Percentiles rank a stretch among this genome's conserved stretches.
These are phyloP conservation scores for Choricystis sp. DNA, from an alignment of 139 green algal genomes.

Conservation along the genomic window DNA sequence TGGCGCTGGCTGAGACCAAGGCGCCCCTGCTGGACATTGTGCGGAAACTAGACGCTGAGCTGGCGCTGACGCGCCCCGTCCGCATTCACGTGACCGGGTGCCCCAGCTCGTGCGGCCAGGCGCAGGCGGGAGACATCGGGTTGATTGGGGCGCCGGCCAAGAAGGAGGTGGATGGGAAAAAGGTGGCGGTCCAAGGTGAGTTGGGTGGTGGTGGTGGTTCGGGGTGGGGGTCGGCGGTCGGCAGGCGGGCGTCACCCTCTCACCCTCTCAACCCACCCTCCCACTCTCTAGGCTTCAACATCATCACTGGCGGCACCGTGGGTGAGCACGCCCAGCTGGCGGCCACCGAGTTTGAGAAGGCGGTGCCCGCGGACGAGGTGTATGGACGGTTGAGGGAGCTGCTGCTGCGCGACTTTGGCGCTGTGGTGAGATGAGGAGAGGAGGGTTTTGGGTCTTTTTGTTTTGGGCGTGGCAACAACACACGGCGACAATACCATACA, in stretches of 20 bases:
- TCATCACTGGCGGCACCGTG: slow-evolving; percentile 59
- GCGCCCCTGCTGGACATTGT: slow-evolving; percentile 48
- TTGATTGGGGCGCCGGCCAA: slow-evolving; percentile 84
- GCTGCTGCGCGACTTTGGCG: slow-evolving; percentile 68
- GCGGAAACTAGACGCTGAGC: slow-evolving; percentile 59
- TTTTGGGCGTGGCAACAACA: too few relatives aligned
- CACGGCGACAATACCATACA: too few relatives aligned
- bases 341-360: slow-evolving; percentile 41
- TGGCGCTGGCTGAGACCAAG: slow-evolving; percentile 95
- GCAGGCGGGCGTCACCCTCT: background rate
- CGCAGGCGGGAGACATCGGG: slow-evolving; percentile 82
- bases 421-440: slow-evolving; percentile 13
- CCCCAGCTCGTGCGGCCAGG: slow-evolving; percentile 87
- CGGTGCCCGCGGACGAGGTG: slow-evolving; percentile 35
- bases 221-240: background rate
- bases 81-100: slow-evolving; percentile 97
- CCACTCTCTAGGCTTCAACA: slow-evolving; percentile 2
- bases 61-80: slow-evolving; percentile 62
- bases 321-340: slow-evolving; percentile 54
- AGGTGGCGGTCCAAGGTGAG: slow-evolving; percentile 74
- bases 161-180: slow-evolving; percentile 80
- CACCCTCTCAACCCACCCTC: background rate
- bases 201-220: slow-evolving; percentile 19
- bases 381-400: slow-evolving; percentile 57
- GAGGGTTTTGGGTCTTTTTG: too few relatives aligned